Conservation (phyloP, 2,329 filamentous ascomycete genomes). For the Capronia americana region DNA sequence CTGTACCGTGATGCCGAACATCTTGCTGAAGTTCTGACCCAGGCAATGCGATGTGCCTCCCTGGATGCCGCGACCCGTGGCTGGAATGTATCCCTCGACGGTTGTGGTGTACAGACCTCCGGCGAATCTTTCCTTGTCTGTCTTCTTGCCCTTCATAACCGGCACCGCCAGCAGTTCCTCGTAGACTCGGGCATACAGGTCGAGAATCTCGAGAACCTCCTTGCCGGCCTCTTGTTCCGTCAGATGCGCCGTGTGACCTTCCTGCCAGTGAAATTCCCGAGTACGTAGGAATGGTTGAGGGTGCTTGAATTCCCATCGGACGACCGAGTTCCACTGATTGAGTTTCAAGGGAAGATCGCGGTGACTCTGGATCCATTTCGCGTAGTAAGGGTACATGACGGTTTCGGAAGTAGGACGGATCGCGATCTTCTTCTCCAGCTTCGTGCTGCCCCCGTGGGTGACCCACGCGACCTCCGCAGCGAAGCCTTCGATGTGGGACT, state of each 20-base stretch:
- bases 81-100: constrained; percentile 94
- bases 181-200: constrained; percentile 90
- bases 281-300: constrained; percentile 83
- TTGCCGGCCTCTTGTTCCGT: constrained; percentile 79
- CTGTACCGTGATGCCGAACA: constrained; percentile 98
- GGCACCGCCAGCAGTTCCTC: constrained; percentile 93
- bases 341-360: constrained; percentile 90
- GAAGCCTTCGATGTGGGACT: constrained; percentile 98
- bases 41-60: constrained; percentile 93
- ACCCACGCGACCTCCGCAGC: constrained; percentile 70
- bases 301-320: constrained; percentile 98
- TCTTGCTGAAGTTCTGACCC: constrained; percentile 98
- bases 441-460: constrained; percentile 78
- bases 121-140: constrained; percentile 97
- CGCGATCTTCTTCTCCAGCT: constrained; percentile 80
- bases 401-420: constrained; percentile 74
- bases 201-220: constrained; percentile 91
- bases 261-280: constrained; percentile 97
- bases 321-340: constrained; percentile 97
- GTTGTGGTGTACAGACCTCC: constrained; percentile 97
- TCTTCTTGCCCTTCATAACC: constrained; percentile 92
- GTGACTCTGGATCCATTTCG: constrained; percentile 96
- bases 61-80: constrained; percentile 95
- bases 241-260: constrained; percentile 91
- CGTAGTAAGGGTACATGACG: constrained; percentile 95